Evolutionary conservation across 1,284 basidiomycete species (phyloP).

Genomic region (Peniophora sp.): DNA sequence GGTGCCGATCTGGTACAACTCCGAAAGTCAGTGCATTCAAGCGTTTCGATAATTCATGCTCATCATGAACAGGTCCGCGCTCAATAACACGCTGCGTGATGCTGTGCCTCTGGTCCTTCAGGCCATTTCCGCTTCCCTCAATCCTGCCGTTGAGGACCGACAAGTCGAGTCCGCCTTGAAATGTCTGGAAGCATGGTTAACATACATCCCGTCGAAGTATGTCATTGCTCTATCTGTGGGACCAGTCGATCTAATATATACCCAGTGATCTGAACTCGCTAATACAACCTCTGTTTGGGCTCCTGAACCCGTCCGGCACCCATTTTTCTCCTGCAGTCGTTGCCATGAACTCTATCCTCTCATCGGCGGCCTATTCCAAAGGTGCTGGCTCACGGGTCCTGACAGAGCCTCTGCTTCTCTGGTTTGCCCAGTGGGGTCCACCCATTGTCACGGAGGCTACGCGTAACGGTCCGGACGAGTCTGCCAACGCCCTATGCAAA

Average conservation of each 20-base stretch:
- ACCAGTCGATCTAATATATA: conserved; percentile 3
- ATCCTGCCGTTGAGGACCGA: conserved; percentile 33
- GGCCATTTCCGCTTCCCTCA: conserved; percentile 36
- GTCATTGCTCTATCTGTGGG: too few relatives aligned
- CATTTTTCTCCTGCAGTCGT: conserved; percentile 59
- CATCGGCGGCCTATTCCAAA: conserved; percentile 62
- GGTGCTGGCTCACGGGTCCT: conserved; percentile 66
- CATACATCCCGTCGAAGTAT: conserved; percentile 59
- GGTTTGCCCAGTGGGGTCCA: conserved; percentile 54
- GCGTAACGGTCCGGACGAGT: conserved; percentile 36
- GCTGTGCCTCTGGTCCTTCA: conserved; percentile 65
- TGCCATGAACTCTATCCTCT: conserved; percentile 70
- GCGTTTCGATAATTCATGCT: conserved; percentile 5
- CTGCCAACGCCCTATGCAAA: conserved; percentile 68
- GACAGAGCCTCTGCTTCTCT: conserved; percentile 76
- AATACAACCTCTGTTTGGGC: conserved; percentile 51
- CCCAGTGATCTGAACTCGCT: conserved; percentile 54
- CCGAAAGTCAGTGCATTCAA: conserved; percentile 49
- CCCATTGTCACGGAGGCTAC: conserved; percentile 44
- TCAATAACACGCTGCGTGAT: conserved; percentile 54
- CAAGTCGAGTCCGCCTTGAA: conserved; percentile 64
- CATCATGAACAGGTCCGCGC: conserved; percentile 38
- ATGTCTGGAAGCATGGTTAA: conserved; percentile 79
- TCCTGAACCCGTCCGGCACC: conserved; percentile 39
- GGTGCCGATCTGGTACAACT: conserved; percentile 68